Evolutionary conservation across 2,329 filamentous ascomycete species (phyloP), one percentile per base, ranked within the genome.

Genomic region (Incumbomyces delicatus): DNA sequence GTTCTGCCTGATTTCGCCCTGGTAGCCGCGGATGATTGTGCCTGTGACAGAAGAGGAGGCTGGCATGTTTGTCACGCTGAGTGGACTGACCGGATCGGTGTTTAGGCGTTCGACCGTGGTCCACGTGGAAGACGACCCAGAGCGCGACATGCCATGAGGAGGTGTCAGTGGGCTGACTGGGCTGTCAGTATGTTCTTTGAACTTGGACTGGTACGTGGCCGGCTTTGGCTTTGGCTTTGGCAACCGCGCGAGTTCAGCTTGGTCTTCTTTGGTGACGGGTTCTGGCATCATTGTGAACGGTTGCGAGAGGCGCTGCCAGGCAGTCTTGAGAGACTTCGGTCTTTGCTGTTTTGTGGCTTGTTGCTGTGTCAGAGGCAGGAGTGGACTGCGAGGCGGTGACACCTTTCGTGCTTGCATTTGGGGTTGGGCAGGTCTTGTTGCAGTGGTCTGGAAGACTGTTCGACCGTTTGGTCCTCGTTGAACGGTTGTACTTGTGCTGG

Each of bases 301-400:
- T n/a, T 27, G 42, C n/a, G 42, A 45, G 12, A 45, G 42, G n/a
- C 42, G 42, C 20, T 45, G 42, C 42, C 49, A 96, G 71, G 62
- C 94, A 94, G 61, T 94, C 81, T 55, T 90, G 78, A 69, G 85
- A 85, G 55, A 94, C 77, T 7, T 89, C 89, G n/a, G 90, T 90
- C 56, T 81, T 87, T 41, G 76, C 80, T 0, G 85, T 85, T 20
- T 42, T 10, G 31, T 29, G 16, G 33, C 42, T 38, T 45, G 42
- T n/a, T 45, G 42, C 2, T 17, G 17, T 22, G 31, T 45, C 22
- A 17, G 38, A 13, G 42, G 42, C 6, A 45, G 33, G 22, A 38
- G 12, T 2, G 33, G 34, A 4, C 20, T 45, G 13, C 20, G 33
- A 6, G 42, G 33, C 2, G 29, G 33, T n/a, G 38, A 12, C 29